Evolutionary conservation across 2,329 filamentous ascomycete genomes (phyloP).

Genomic region (Epichloe uncinata): DNA sequence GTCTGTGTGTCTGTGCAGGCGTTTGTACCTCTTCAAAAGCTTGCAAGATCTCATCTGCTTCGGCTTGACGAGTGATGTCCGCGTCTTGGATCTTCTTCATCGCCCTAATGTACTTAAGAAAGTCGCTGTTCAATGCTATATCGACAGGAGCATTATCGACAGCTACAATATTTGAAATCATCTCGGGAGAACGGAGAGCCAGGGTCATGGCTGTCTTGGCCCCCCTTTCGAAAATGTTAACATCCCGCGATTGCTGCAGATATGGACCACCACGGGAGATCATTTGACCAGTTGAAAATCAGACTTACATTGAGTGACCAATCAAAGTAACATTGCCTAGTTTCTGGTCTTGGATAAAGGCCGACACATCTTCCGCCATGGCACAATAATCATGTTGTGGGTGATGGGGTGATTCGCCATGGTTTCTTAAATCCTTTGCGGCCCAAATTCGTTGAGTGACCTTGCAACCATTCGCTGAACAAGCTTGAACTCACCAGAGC

Average conservation of each 20-base stretch:
- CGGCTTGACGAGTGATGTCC: slow-evolving; percentile 52
- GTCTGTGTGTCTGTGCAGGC: too few species aligned
- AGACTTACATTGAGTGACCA: slow-evolving; percentile 75
- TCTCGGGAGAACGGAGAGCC: slow-evolving; percentile 55
- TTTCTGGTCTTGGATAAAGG: slow-evolving; percentile 60
- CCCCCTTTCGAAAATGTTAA: slow-evolving; percentile 44
- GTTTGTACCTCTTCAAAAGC: slow-evolving; percentile 53
- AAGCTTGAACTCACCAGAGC: slow-evolving; percentile 46
- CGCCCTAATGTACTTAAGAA: slow-evolving; percentile 66
- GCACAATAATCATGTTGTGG: slow-evolving; percentile 62
- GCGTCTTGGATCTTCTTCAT: slow-evolving; percentile 72
- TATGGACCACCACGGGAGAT: background rate
- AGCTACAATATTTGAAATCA: slow-evolving; percentile 59
- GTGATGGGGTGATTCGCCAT: slow-evolving; percentile 77
- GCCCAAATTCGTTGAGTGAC: slow-evolving; percentile 1
- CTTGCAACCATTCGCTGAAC: background rate
- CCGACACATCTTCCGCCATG: slow-evolving; percentile 72
- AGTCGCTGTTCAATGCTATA: slow-evolving; percentile 58
- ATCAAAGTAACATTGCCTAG: slow-evolving; percentile 65
- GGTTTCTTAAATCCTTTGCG: slow-evolving; percentile 72
- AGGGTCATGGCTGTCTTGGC: slow-evolving; percentile 88
- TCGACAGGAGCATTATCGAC: slow-evolving; percentile 91
- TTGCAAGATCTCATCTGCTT: slow-evolving; percentile 68
- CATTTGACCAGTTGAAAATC: background rate
- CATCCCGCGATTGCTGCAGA: background rate